Percentiles rank a stretch among this genome's conserved stretches.
These are phyloP conservation scores for Rhododendron molle DNA, from an alignment of 148 eudicot species.

Conservation along the genomic window DNA sequence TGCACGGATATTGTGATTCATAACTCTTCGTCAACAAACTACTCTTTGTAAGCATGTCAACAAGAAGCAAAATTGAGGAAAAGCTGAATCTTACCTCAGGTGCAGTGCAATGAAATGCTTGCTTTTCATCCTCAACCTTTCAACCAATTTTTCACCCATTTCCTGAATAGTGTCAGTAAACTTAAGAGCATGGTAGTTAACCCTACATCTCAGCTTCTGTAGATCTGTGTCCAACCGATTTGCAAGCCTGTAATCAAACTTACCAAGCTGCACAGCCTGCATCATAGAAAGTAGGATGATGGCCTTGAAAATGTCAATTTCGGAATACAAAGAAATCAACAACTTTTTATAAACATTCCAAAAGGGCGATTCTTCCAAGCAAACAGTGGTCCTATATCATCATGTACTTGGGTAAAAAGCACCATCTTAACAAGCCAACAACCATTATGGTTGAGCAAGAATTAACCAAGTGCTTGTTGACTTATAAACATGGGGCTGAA, in stretches of 20 bases:
- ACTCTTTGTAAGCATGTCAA: neutral
- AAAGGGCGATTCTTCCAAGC: neutral
- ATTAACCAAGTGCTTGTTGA: neutral
- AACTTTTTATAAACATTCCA: neutral
- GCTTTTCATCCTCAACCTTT: slow-evolving; percentile 77
- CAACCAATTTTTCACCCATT: slow-evolving; percentile 68
- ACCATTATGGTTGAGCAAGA: neutral
- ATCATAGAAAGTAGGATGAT: slow-evolving; percentile 3
- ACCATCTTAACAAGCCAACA: neutral
- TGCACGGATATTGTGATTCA: neutral
- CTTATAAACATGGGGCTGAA: neutral
- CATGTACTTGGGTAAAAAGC: neutral
- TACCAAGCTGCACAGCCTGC: slow-evolving; percentile 90
- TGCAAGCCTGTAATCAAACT: slow-evolving; percentile 83
- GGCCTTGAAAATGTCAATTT: neutral
- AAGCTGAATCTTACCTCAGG: slow-evolving; percentile 47
- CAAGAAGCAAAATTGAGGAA: slow-evolving; percentile 4
- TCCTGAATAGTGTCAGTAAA: slow-evolving; percentile 59
- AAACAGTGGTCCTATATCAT: neutral
- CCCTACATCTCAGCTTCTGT: slow-evolving; percentile 85
- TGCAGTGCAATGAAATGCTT: slow-evolving; percentile 66
- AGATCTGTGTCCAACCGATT: slow-evolving; percentile 52
- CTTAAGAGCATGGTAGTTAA: slow-evolving; percentile 76
- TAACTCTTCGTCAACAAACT: neutral
- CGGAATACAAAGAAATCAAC: neutral